A percentile compares a stretch with the other conserved stretches of the same genome.
Evolutionary conservation across 192 early-diverging fungal genomes (phyloP).

Genomic region (Piromyces sp.): DNA sequence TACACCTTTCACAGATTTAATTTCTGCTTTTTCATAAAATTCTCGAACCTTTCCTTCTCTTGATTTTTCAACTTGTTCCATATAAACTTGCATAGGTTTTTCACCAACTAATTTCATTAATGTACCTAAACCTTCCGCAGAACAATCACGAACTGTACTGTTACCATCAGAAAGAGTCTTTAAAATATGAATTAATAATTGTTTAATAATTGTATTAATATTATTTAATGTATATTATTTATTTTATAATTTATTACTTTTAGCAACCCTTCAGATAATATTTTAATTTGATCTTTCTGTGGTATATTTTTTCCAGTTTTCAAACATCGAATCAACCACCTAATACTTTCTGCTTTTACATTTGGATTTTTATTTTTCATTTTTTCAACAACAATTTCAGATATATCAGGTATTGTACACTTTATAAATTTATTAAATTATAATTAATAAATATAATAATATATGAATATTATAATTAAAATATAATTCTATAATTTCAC

Average conservation of each 20-base stretch:
- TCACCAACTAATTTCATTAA: conserved; percentile 77
- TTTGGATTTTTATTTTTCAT: conserved; percentile 87
- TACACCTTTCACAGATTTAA: conserved; percentile 21
- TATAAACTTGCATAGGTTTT: conserved; percentile 45
- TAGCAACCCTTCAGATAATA: conserved; percentile 54
- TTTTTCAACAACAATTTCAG: conserved; percentile 53
- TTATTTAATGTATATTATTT: neutral
- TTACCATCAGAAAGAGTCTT: conserved; percentile 66
- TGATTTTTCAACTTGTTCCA: conserved; percentile 74
- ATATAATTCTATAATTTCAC: too few species aligned
- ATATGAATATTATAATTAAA: too few species aligned
- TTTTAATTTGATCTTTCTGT: conserved; percentile 62
- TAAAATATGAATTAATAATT: neutral
- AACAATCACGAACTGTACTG: conserved; percentile 61
- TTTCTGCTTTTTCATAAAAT: conserved; percentile 68
- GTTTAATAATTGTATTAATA: too few species aligned
- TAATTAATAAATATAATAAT: conserved; percentile 1
- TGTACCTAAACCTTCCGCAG: conserved; percentile 71
- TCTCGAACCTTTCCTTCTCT: conserved; percentile 78
- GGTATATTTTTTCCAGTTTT: conserved; percentile 51
- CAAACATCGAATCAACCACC: conserved; percentile 56
- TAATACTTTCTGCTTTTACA: conserved; percentile 56
- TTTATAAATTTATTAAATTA: too few species aligned
- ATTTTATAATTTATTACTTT: conserved; percentile 10
- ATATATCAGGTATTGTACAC: conserved; percentile 40